Conservation (phyloP, 2,329 filamentous ascomycete species). For the Colletotrichum sp. region DNA sequence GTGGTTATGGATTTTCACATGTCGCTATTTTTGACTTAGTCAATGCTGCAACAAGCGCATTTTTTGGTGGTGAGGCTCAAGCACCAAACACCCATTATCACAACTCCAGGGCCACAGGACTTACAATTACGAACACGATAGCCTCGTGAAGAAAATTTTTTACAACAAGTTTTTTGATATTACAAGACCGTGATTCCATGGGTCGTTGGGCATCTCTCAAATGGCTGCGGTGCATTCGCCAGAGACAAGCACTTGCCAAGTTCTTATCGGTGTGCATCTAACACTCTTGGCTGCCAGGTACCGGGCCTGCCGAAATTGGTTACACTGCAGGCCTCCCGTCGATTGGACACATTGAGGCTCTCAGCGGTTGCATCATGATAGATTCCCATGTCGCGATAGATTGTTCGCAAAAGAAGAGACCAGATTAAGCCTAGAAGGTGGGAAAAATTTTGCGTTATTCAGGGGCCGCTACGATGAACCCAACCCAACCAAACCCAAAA, state of each 20-base stretch:
- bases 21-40: not conserved
- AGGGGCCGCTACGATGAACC: not conserved
- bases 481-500: not conserved
- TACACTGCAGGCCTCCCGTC: not conserved
- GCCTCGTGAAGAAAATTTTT: not conserved
- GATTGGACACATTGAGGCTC: not conserved
- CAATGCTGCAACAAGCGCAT: not conserved
- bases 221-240: not conserved
- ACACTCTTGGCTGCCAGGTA: not conserved
- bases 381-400: not conserved
- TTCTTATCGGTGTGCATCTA: not conserved
- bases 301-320: not conserved
- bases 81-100: not conserved
- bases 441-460: not conserved
- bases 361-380: not conserved
- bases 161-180: not conserved
- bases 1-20: not conserved
- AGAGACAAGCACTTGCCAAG: not conserved
- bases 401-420: not conserved
- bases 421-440: not conserved
- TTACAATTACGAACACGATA: not conserved
- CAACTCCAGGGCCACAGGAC: not conserved
- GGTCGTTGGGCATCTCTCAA: not conserved
- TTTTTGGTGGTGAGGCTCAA: not conserved
- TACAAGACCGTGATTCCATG: not conserved